These are phyloP conservation scores for Globisporangium barbulae DNA, from an alignment of 352 stramenopile genomes.

Conservation along the genomic window DNA sequence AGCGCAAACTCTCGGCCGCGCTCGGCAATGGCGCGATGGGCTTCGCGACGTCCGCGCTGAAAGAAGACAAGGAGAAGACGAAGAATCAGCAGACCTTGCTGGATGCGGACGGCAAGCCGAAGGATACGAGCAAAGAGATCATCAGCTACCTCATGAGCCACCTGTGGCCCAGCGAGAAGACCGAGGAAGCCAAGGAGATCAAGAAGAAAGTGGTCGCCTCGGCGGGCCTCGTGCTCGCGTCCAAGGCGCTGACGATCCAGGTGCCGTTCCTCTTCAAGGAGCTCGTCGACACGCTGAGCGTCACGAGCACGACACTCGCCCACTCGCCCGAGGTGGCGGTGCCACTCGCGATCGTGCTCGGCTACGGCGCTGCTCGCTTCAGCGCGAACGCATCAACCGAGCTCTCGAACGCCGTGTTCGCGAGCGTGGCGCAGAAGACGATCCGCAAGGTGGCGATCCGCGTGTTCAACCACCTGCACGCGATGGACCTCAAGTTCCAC, in stretches of 20 bases:
- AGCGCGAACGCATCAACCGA: constrained; percentile 92
- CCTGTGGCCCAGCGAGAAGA: constrained; percentile 61
- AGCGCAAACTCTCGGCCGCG: constrained; percentile 7
- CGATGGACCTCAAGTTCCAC: constrained; percentile 95
- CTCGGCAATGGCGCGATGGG: constrained; percentile 22
- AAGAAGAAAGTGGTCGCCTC: constrained; percentile 83
- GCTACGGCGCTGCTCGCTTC: constrained; percentile 92
- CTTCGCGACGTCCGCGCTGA: constrained; percentile 31
- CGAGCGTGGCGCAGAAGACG: constrained; percentile 93
- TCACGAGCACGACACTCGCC: constrained; percentile 28
- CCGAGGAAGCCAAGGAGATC: constrained; percentile 56
- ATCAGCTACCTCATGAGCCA: constrained; percentile 57
- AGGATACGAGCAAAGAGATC: constrained; percentile 54
- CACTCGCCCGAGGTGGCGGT: constrained; percentile 41
- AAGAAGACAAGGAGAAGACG: constrained; percentile 21
- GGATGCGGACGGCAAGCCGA: constrained; percentile 3
- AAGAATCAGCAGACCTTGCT: neutral
- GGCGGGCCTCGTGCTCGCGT: constrained; percentile 81
- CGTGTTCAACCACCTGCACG: constrained; percentile 95
- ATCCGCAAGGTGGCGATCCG: constrained; percentile 93
- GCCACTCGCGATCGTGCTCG: constrained; percentile 89
- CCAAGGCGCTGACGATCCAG: constrained; percentile 93
- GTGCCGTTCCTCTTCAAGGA: constrained; percentile 98
- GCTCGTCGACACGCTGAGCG: constrained; percentile 86
- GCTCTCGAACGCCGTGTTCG: constrained; percentile 94